Base-by-base conservation (phyloP, 2,329 filamentous ascomycete genomes). In the Penicillium sp. region DNA sequence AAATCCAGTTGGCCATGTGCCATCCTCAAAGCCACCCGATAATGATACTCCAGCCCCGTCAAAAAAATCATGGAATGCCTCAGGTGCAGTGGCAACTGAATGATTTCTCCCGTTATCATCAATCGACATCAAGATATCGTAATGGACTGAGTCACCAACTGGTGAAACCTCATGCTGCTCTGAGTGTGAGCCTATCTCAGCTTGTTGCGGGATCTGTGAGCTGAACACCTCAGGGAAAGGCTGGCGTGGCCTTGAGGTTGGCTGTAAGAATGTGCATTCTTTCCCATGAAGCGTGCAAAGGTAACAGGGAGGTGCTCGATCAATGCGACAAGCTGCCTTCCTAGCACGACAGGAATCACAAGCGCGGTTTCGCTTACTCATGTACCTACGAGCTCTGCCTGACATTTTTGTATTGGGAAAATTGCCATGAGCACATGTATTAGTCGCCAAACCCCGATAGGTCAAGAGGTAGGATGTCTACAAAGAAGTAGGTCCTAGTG, bases 251-350 rank as follows among this genome's bases (percentile, higher is more conserved):
- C 48, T 34, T n/a, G 29, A 31, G 3, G 27, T 44, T 2, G 38
- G 48, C 6, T 44, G 38, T 31, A 27, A n/a, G 13, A 50, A 50
- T n/a, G 48, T 50, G 38, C 48, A 50, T 34, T 50, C 39, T 27
- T 50, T 50, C 40, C 48, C 23, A 35, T 50, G 38, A 21, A 50
- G 27, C 27, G 39, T 50, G 18, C 48, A 50, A 35, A 50, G 48
- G 35, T 50, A 50, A 27, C 48, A 50, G 4, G 48, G 48, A 34
- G 48, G 48, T 39, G 27, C 37, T 34, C 29, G 29, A 27, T 50
- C 48, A 39, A 50, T 50, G 15, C 48, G 48, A 31, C 48, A 50
- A 23, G 48, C 48, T 42, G 48, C 39, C 21, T 50, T 50, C 9
- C 38, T 31, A 3, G 39, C 9, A 5, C 48, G 48, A 29, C 48